Base-by-base conservation (phyloP, 768 basidiomycete species). In the Termitomyces sp. region DNA sequence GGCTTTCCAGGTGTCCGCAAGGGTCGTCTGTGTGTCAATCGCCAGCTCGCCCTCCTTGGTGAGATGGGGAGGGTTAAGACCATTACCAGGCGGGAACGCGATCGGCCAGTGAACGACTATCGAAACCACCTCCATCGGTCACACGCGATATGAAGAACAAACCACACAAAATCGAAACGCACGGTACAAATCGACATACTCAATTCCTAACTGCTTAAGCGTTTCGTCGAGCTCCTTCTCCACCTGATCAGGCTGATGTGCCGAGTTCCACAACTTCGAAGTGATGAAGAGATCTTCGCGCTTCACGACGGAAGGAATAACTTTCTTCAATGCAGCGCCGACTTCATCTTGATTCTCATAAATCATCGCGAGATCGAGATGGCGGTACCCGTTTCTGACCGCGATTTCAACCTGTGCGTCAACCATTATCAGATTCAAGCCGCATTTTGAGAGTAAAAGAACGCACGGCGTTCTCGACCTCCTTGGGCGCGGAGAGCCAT, bases 1-100 rank as follows among this genome's bases (percentile, higher is more conserved):
- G 14, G 88, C 88, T 62, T 82, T 85, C 90, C 90, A 92, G 35
- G 90, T 93, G 12, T 91, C 88, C 30, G 82, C 81, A n/a, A 92
- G 71, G 12, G 77, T 77, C 1, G 80, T 79, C 51, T 80, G 64
- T 0, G 67, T 68, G 62, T 91, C 89, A 38, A 90, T 73, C 26
- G 75, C 78, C 43, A 74, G 65, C 59, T 81, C 72, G n/a, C 70
- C 74, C 19, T 68, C 62, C 35, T 74, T 76, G 4, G 72, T 70
- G 1, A 78, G 66, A 57, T 82, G 76, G 15, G 67, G 64, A 2
- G 90, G 89, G 65, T 71, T 67, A 38, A 85, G 70, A n/a, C 76
- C 79, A 28, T 75, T 68, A 14, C 81, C 83, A 3, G 82, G 77
- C 17, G 64, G 67, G 69, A 91, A 92, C 0, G 85, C 77, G 40